phyloP scores from a whole-genome alignment of 345 rosid species.

The Angophora floribunda region DNA sequence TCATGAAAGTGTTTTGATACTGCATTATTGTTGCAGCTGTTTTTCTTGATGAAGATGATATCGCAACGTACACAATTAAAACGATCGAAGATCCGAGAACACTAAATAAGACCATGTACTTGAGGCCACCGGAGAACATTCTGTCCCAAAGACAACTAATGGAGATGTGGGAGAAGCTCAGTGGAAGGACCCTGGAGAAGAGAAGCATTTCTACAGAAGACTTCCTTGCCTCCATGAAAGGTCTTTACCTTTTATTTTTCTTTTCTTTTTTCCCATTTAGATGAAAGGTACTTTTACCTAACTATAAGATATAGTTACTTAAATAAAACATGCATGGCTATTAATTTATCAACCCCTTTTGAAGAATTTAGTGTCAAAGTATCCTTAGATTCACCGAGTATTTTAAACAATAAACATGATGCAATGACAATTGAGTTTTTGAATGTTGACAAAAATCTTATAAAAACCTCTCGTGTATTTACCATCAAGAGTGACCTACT shows the following conservation, averaged over 20 bases:
- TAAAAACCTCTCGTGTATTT: neutral
- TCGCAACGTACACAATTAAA: constrained; percentile 60
- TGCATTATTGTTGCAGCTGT: constrained; percentile 23
- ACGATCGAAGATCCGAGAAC: constrained; percentile 67
- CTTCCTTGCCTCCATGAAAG: constrained; percentile 63
- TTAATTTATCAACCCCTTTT: neutral
- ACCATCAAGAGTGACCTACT: neutral
- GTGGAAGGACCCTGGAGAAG: constrained; percentile 39
- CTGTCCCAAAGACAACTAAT: constrained; percentile 59
- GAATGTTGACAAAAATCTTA: neutral
- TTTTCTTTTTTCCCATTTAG: neutral
- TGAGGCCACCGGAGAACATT: constrained; percentile 49
- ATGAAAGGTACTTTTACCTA: neutral
- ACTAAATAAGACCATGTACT: constrained; percentile 53
- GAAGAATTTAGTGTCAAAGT: neutral
- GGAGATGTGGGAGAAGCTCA: constrained; percentile 66
- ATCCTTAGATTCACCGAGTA: neutral
- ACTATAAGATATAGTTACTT: too few species aligned
- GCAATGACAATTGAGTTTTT: neutral
- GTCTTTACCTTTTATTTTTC: constrained; percentile 6
- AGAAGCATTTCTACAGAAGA: constrained; percentile 28
- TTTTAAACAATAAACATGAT: neutral
- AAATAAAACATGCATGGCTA: too few species aligned
- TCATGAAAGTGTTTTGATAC: neutral
- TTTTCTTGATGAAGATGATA: constrained; percentile 62